These are phyloP conservation scores for Neospermospora avenae DNA, from an alignment of 2,329 filamentous ascomycete species.

Conservation along the genomic window DNA sequence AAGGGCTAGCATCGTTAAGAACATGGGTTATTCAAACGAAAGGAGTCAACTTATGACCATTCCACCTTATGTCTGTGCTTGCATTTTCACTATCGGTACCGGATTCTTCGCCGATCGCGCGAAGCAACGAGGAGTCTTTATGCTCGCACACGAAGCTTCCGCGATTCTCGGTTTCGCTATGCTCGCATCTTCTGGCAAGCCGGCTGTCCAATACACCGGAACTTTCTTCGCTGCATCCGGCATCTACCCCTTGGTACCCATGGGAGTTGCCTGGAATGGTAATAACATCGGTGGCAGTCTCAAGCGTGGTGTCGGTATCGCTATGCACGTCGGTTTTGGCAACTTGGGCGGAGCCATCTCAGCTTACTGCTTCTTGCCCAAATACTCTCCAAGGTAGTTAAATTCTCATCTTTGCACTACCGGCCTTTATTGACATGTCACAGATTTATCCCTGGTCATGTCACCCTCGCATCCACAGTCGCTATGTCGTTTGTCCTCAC, in stretches of 20 bases:
- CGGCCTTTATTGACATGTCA: background rate
- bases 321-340: constrained; percentile 85
- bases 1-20: constrained; percentile 41
- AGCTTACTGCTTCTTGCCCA: constrained; percentile 45
- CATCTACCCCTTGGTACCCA: constrained; percentile 80
- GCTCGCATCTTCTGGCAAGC: constrained; percentile 60
- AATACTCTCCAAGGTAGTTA: constrained; percentile 33
- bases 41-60: constrained; percentile 47
- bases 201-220: constrained; percentile 74
- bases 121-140: constrained; percentile 65
- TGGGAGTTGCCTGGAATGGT: constrained; percentile 80
- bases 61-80: constrained; percentile 60
- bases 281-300: constrained; percentile 89
- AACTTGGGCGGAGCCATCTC: constrained; percentile 73
- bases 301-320: constrained; percentile 84
- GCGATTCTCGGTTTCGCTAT: constrained; percentile 76
- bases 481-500: constrained; percentile 9
- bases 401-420: background rate
- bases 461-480: constrained; percentile 12
- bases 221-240: constrained; percentile 77
- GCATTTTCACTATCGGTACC: constrained; percentile 61
- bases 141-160: constrained; percentile 61
- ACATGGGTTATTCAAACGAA: constrained; percentile 54
- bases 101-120: constrained; percentile 75
- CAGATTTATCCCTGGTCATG: constrained; percentile 14